Evolutionary conservation across 495 filamentous ascomycete genomes (phyloP).

Genomic region (Neurospora sp.): DNA sequence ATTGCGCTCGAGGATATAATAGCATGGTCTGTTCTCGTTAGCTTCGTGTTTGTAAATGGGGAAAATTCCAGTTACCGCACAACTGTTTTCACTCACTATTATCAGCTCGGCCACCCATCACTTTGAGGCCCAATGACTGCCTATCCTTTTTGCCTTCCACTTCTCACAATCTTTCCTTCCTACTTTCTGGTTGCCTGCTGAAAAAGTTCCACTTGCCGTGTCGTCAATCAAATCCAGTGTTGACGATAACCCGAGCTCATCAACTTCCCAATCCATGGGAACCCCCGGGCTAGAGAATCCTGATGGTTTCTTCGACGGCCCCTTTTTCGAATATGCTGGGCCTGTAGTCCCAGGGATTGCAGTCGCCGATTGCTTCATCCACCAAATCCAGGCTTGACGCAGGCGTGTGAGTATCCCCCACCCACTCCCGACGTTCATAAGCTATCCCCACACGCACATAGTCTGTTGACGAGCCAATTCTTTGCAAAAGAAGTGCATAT

Average conservation of each 20-base stretch:
- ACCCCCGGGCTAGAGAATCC: background rate
- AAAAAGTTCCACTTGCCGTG: background rate
- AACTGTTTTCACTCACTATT: background rate
- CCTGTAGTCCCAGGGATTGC: background rate
- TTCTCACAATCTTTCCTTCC: background rate
- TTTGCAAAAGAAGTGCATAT: background rate
- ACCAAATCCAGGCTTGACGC: background rate
- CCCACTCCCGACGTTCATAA: rapidly evolving
- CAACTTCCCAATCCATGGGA: background rate
- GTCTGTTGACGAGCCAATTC: background rate
- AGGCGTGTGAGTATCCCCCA: too few species aligned
- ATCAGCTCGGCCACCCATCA: background rate
- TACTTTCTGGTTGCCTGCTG: background rate
- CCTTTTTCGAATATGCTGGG: background rate
- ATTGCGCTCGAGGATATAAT: too few species aligned
- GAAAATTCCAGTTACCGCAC: background rate
- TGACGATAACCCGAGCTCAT: background rate
- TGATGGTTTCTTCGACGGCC: background rate
- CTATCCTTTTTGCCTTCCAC: background rate
- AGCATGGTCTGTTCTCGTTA: background rate
- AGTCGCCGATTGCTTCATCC: rapidly evolving
- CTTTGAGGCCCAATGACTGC: background rate
- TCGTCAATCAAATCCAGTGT: background rate
- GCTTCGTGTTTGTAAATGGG: background rate
- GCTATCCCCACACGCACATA: background rate